phyloP scores from a whole-genome alignment of 768 basidiomycete species.

The Mycena albidolilacea region DNA sequence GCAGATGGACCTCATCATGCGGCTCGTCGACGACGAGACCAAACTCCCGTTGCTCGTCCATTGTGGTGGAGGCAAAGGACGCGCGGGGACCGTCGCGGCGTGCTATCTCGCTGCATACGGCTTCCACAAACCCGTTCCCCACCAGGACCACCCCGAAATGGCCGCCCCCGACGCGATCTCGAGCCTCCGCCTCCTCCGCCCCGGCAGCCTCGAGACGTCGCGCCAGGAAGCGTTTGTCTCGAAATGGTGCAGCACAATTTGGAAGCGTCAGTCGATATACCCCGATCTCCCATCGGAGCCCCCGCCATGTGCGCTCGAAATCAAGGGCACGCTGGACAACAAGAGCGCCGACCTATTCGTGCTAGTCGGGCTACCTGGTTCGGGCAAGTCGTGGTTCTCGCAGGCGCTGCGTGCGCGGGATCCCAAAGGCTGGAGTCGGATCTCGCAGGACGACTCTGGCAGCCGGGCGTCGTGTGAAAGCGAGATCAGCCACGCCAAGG shows the following conservation, averaged over 20 bases:
- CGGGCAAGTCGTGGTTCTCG: conserved; percentile 72
- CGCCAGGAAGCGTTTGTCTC: conserved; percentile 72
- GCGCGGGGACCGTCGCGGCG: conserved; percentile 73
- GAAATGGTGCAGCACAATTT: conserved; percentile 71
- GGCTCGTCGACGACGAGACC: conserved; percentile 58
- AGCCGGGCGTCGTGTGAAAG: conserved; percentile 65
- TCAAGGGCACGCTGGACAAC: conserved; percentile 57
- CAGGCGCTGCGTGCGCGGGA: conserved; percentile 63
- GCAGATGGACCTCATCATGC: conserved; percentile 71
- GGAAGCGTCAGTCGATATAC: conserved; percentile 69
- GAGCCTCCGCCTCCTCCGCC: conserved; percentile 63
- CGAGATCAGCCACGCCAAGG: conserved; percentile 59
- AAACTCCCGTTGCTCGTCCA: conserved; percentile 70
- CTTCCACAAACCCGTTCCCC: conserved; percentile 59
- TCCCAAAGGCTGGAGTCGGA: conserved; percentile 57
- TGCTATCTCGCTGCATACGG: conserved; percentile 73
- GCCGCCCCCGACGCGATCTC: conserved; percentile 64
- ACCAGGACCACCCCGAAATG: conserved; percentile 62
- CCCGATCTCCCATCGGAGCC: conserved; percentile 68
- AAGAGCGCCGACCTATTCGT: conserved; percentile 59
- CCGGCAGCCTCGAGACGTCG: conserved; percentile 70
- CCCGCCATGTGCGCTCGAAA: conserved; percentile 59
- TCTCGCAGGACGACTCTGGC: conserved; percentile 72
- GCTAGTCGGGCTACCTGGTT: conserved; percentile 74
- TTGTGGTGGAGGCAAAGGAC: conserved; percentile 75